These are phyloP conservation scores for Alloascoidea africana DNA, from an alignment of 805 yeast genomes.

Conservation along the genomic window DNA sequence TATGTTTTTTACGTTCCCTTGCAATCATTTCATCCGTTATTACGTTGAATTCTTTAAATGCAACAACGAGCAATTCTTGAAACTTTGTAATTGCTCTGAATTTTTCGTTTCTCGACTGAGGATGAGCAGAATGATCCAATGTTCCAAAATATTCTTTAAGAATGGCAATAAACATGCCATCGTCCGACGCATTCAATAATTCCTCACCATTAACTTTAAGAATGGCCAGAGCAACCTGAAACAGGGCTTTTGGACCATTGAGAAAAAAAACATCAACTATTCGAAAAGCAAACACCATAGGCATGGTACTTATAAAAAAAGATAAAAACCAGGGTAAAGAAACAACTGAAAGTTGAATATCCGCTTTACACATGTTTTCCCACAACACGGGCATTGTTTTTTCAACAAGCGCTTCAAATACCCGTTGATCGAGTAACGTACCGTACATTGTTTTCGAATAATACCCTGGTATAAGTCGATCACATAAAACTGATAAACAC, in stretches of 20 bases:
- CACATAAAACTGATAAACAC: constrained; percentile 73
- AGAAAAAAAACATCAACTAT: constrained; percentile 81
- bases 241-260: constrained; percentile 79
- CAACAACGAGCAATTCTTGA: constrained; percentile 80
- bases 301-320: constrained; percentile 83
- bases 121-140: constrained; percentile 60
- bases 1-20: constrained; percentile 53
- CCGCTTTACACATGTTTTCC: constrained; percentile 64
- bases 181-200: constrained; percentile 68
- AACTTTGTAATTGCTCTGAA: constrained; percentile 62
- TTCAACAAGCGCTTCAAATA: constrained; percentile 79
- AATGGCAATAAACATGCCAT: constrained; percentile 79
- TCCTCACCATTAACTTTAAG: constrained; percentile 78
- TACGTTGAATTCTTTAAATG: constrained; percentile 79
- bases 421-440: constrained; percentile 83
- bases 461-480: constrained; percentile 82
- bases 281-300: constrained; percentile 82
- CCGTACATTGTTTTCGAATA: constrained; percentile 98
- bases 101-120: constrained; percentile 48
- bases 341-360: constrained; percentile 84
- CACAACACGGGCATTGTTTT: constrained; percentile 81
- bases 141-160: constrained; percentile 69
- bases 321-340: constrained; percentile 95
- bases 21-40: constrained; percentile 62
- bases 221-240: constrained; percentile 90